Conservation (phyloP, 1,139 yeast genomes). For the Suhomyces wounanorum region DNA sequence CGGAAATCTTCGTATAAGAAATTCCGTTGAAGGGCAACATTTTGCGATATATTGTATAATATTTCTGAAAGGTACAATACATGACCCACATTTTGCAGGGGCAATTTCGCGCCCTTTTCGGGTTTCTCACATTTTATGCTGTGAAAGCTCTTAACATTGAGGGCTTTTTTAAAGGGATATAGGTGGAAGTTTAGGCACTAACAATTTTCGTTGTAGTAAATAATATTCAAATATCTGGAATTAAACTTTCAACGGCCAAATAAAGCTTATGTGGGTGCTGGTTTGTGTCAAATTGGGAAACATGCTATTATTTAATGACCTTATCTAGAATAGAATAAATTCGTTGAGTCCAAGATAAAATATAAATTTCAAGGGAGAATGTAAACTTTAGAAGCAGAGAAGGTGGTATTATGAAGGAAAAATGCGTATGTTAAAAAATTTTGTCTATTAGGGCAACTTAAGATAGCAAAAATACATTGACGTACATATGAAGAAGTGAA, state of each 20-base stretch:
- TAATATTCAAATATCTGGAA: too few relatives aligned
- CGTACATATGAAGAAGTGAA: background rate
- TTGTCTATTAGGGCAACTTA: background rate
- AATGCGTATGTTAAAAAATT: background rate
- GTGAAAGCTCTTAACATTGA: too few relatives aligned
- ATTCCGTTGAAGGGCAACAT: background rate
- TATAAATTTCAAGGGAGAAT: background rate
- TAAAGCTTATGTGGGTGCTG: background rate
- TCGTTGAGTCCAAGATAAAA: background rate
- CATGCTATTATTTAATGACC: background rate
- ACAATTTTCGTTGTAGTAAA: too few relatives aligned
- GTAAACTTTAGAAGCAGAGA: background rate
- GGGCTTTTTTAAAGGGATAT: too few relatives aligned
- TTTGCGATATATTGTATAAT: background rate
- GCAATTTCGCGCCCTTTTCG: background rate
- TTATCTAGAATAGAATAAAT: background rate
- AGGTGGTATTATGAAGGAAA: background rate
- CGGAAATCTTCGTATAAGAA: background rate
- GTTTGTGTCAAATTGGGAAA: background rate
- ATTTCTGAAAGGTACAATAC: background rate
- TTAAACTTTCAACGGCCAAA: too few relatives aligned
- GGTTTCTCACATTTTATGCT: too few relatives aligned
- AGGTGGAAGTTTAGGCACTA: too few relatives aligned
- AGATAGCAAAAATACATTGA: background rate
- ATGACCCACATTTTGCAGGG: background rate